These are phyloP conservation scores for Puccinia hordei DNA, from an alignment of 1,284 basidiomycete species.

Conservation along the genomic window DNA sequence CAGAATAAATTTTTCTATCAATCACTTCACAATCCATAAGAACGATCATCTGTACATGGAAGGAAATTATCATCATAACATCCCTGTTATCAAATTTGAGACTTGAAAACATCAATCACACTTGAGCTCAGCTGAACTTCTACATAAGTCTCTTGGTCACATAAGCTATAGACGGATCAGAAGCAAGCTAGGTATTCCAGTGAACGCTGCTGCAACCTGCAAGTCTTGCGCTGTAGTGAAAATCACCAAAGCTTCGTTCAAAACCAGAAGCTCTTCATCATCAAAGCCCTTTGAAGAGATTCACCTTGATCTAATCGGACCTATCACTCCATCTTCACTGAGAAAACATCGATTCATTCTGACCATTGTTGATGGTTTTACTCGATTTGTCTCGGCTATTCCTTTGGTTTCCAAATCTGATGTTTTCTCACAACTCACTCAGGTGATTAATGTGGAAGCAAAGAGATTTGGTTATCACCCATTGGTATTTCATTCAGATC, in stretches of 20 bases:
- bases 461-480: neutral
- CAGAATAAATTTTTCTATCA: too few species aligned
- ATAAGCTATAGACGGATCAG: neutral
- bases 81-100: neutral
- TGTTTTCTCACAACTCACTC: neutral
- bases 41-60: neutral
- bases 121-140: neutral
- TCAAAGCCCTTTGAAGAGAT: too few species aligned
- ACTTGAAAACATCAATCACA: neutral
- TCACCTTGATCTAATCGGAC: too few species aligned
- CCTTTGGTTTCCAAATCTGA: neutral
- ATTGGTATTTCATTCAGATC: neutral
- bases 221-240: neutral
- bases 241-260: too few species aligned
- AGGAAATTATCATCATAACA: neutral
- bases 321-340: too few species aligned
- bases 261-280: too few species aligned
- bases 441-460: neutral
- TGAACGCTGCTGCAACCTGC: neutral
- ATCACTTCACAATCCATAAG: slow-evolving; percentile 6
- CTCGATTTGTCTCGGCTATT: neutral
- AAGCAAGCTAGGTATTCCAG: neutral
- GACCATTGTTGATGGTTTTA: neutral
- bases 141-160: slow-evolving; percentile 10
- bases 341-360: too few species aligned